These are phyloP conservation scores for Dryadomyces sulphureus DNA, from an alignment of 2,329 filamentous ascomycete genomes.

Conservation along the genomic window DNA sequence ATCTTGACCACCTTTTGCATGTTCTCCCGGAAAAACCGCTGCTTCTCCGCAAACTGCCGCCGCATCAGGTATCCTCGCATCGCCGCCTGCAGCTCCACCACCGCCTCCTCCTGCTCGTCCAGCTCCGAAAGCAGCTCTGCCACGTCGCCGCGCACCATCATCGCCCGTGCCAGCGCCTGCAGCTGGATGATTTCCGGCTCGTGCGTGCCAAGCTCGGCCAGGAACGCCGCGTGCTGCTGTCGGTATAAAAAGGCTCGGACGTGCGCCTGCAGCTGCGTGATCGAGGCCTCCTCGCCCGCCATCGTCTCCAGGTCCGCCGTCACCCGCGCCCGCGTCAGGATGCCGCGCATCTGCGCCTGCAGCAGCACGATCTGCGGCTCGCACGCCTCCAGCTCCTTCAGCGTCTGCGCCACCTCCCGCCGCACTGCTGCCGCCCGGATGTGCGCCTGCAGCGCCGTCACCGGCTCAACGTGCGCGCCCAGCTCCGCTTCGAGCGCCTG, in stretches of 20 bases:
- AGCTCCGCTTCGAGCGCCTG: slow-evolving; percentile 32
- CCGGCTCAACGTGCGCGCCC: slow-evolving; percentile 23
- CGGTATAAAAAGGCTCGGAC: slow-evolving; percentile 52
- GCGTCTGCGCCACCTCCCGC: slow-evolving; percentile 29
- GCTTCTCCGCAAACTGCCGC: slow-evolving; percentile 66
- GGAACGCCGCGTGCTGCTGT: slow-evolving; percentile 42
- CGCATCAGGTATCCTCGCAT: slow-evolving; percentile 63
- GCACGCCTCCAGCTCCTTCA: slow-evolving; percentile 31
- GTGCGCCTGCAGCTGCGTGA: slow-evolving; percentile 50
- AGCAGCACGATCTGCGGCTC: slow-evolving; percentile 33
- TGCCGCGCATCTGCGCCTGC: slow-evolving; percentile 46
- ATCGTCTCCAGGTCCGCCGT: slow-evolving; percentile 38
- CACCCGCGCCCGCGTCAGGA: slow-evolving; percentile 39
- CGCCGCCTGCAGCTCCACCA: slow-evolving; percentile 61
- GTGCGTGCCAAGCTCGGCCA: slow-evolving; percentile 56
- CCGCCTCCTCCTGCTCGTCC: slow-evolving; percentile 66
- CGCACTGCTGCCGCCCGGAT: slow-evolving; percentile 41
- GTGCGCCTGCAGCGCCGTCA: slow-evolving; percentile 34
- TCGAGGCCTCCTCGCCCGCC: slow-evolving; percentile 37
- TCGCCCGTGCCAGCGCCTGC: slow-evolving; percentile 64
- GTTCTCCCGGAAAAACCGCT: slow-evolving; percentile 80
- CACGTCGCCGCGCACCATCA: slow-evolving; percentile 61
- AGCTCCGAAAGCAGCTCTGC: slow-evolving; percentile 62
- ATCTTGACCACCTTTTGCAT: slow-evolving; percentile 99
- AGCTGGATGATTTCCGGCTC: slow-evolving; percentile 52